phyloP scores from a whole-genome alignment of 2,329 filamentous ascomycete species.

The Hysterium pulicare region DNA sequence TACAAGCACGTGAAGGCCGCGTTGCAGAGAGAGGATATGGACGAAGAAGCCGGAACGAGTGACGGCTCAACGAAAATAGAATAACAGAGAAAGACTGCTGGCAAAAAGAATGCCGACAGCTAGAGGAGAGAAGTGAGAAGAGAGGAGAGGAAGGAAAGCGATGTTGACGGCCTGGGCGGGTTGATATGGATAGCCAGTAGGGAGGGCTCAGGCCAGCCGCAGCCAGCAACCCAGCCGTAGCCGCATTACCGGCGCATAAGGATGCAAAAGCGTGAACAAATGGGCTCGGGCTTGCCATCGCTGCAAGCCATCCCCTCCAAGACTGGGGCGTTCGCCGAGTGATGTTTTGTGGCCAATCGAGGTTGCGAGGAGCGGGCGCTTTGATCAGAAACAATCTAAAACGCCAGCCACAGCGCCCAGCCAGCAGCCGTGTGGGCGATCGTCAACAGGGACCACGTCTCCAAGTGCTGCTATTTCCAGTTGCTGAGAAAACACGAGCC shows the following conservation, averaged over 20 bases:
- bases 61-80: conserved; percentile 14
- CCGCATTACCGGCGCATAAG: neutral
- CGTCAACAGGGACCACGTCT: conserved; percentile 1
- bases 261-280: neutral
- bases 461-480: neutral
- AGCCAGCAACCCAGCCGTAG: neutral
- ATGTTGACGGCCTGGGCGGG: too few relatives aligned
- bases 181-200: neutral
- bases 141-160: neutral
- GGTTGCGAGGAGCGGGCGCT: conserved; percentile 11
- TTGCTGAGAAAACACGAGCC: too few relatives aligned
- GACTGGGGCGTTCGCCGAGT: too few relatives aligned
- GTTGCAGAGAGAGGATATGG: conserved; percentile 7
- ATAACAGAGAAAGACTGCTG: conserved; percentile 19
- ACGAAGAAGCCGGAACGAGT: conserved; percentile 18
- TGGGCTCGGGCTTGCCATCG: neutral
- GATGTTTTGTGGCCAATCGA: conserved; percentile 23
- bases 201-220: neutral
- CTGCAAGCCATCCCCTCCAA: too few relatives aligned
- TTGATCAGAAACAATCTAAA: conserved; percentile 22
- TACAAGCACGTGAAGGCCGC: conserved; percentile 6
- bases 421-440: neutral
- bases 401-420: conserved; percentile 3
- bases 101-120: conserved; percentile 20
- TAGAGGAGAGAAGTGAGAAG: conserved; percentile 14